Conservation (phyloP, 2,329 filamentous ascomycete species). For the Aspergillus sp. region DNA sequence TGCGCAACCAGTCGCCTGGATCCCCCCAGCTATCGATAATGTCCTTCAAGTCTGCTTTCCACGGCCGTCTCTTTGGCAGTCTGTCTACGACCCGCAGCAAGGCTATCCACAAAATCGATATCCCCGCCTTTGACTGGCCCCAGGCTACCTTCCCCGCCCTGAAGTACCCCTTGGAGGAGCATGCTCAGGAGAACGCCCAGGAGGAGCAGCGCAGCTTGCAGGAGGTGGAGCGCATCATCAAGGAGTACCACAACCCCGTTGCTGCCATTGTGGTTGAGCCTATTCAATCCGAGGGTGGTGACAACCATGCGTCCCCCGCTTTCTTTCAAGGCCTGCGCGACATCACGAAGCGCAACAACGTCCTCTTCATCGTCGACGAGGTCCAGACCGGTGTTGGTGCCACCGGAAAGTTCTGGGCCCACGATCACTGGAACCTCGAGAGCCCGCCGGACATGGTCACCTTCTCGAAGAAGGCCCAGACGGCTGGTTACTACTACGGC, state of each 20-base stretch:
- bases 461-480: conserved; percentile 92
- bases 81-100: conserved; percentile 86
- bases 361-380: conserved; percentile 87
- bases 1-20: conserved; percentile 75
- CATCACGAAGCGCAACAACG: conserved; percentile 57
- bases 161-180: conserved; percentile 77
- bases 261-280: conserved; percentile 81
- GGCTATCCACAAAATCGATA: conserved; percentile 90
- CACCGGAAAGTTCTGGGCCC: conserved; percentile 92
- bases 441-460: conserved; percentile 86
- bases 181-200: conserved; percentile 69
- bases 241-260: conserved; percentile 68
- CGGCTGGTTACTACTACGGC: conserved; percentile 85
- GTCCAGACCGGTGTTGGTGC: conserved; percentile 90
- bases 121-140: conserved; percentile 91
- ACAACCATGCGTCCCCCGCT: conserved; percentile 81
- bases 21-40: conserved; percentile 74
- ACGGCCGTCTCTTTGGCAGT: conserved; percentile 80
- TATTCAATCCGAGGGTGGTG: conserved; percentile 86
- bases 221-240: conserved; percentile 75
- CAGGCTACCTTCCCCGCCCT: conserved; percentile 77
- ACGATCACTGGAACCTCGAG: conserved; percentile 82
- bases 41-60: conserved; percentile 81
- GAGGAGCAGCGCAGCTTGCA: conserved; percentile 74
- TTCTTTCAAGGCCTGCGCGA: conserved; percentile 82